Percentiles rank a stretch among this genome's conserved stretches.
phyloP scores from a whole-genome alignment of 495 filamentous ascomycete genomes.

The Aspergillus bertholletiae region DNA sequence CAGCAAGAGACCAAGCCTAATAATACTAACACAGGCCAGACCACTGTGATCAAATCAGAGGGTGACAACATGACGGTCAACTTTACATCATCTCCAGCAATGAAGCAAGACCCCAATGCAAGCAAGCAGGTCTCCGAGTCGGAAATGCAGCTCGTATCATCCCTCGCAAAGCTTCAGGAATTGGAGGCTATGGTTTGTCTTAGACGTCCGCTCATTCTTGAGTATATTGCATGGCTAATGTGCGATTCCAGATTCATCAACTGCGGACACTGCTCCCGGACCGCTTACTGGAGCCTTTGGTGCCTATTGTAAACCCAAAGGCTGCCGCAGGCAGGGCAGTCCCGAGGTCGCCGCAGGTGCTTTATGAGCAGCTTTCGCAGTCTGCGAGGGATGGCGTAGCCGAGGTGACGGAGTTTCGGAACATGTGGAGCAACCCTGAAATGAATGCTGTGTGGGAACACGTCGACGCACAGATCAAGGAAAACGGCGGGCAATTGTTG shows the following conservation, averaged over 20 bases:
- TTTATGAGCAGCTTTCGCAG: conserved; percentile 26
- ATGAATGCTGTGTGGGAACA: conserved; percentile 35
- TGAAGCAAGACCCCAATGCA: background rate
- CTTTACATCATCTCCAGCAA: background rate
- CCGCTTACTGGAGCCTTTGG: conserved; percentile 34
- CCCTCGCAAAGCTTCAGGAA: conserved; percentile 42
- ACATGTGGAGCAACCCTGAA: conserved; percentile 34
- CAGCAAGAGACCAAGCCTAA: background rate
- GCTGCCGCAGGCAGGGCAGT: conserved; percentile 9
- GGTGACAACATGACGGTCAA: background rate
- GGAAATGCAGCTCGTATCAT: conserved; percentile 40
- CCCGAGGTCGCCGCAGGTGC: conserved; percentile 24
- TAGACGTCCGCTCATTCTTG: background rate
- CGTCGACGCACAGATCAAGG: conserved; percentile 31
- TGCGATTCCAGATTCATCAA: conserved; percentile 34
- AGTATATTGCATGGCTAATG: conserved; percentile 1
- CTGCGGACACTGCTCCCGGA: conserved; percentile 39
- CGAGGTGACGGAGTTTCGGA: conserved; percentile 30
- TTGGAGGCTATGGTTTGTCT: conserved; percentile 35
- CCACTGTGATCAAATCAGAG: background rate
- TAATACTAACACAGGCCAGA: background rate
- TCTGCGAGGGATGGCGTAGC: conserved; percentile 24
- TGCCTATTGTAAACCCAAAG: conserved; percentile 27
- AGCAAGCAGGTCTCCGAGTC: conserved; percentile 23
- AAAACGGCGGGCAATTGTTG: conserved; percentile 32